Evolutionary conservation across 331 rosid species (phyloP).

Genomic region (Pyrus hybrid): DNA sequence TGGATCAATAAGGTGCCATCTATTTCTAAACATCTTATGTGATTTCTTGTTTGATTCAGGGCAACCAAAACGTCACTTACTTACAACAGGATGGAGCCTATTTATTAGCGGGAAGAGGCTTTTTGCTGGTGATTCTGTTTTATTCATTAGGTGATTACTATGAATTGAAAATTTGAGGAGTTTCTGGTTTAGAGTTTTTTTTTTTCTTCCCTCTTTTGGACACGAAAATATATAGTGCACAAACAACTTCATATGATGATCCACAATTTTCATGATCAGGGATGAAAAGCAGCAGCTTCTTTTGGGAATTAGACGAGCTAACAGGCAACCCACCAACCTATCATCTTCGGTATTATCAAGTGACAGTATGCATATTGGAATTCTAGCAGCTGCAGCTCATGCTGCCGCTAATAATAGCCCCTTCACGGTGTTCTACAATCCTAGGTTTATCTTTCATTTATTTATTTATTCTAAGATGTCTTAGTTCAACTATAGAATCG

Average conservation of each 20-base stretch:
- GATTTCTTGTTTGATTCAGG: constrained; percentile 29
- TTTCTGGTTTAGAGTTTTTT: not conserved
- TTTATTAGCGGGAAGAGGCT: constrained; percentile 86
- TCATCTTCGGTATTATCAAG: constrained; percentile 93
- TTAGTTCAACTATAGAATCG: not conserved
- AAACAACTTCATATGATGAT: not conserved
- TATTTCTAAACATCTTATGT: constrained; percentile 5
- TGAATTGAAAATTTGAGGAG: not conserved
- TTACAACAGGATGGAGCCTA: constrained; percentile 91
- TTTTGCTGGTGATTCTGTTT: constrained; percentile 87
- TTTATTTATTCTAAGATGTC: not conserved
- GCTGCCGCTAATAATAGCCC: constrained; percentile 91
- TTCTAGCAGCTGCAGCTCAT: constrained; percentile 97
- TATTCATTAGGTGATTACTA: constrained; percentile 64
- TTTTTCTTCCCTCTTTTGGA: not conserved
- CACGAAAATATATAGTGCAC: not conserved
- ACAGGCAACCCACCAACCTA: constrained; percentile 73
- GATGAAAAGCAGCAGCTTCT: constrained; percentile 96
- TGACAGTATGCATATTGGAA: constrained; percentile 98
- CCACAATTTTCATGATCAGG: constrained; percentile 32
- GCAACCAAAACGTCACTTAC: constrained; percentile 89
- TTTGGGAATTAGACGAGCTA: constrained; percentile 88
- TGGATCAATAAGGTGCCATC: not conserved
- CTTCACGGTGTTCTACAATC: constrained; percentile 82
- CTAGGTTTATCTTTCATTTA: constrained; percentile 45